Conservation (phyloP, 2,329 filamentous ascomycete species). For the Juglanconis sp. region DNA sequence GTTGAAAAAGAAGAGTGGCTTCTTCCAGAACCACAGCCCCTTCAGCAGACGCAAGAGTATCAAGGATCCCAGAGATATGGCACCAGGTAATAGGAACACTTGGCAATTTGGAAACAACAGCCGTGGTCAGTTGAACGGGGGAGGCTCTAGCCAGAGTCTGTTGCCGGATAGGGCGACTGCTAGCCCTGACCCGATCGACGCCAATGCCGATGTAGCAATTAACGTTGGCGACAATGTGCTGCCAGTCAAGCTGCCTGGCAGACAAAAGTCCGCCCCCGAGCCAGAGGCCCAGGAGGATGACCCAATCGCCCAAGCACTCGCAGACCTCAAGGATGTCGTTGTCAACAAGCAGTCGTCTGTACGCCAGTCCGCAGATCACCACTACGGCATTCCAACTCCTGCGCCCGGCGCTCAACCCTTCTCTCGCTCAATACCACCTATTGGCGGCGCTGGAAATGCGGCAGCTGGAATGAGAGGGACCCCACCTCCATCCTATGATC, state of each 20-base stretch:
- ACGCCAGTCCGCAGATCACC: conserved; percentile 92
- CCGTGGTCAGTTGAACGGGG: conserved; percentile 33
- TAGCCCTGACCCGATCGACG: conserved; percentile 85
- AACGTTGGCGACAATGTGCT: conserved; percentile 97
- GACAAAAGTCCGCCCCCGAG: conserved; percentile 42
- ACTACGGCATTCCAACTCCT: conserved; percentile 89
- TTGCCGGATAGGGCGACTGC: conserved; percentile 40
- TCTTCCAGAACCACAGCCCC: conserved; percentile 89
- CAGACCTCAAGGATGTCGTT: conserved; percentile 81
- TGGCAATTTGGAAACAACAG: conserved; percentile 43
- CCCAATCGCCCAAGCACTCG: conserved; percentile 87
- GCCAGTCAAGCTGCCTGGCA: conserved; percentile 78
- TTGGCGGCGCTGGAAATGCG: conserved; percentile 38
- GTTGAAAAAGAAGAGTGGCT: conserved; percentile 72
- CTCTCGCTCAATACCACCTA: conserved; percentile 39
- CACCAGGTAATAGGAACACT: conserved; percentile 51
- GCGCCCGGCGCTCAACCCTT: conserved; percentile 50
- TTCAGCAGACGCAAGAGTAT: conserved; percentile 85
- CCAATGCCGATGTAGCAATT: conserved; percentile 85
- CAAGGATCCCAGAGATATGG: conserved; percentile 71
- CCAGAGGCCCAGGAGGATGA: conserved; percentile 63
- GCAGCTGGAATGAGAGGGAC: conserved; percentile 65
- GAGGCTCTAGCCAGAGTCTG: conserved; percentile 36
- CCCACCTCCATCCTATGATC: conserved; percentile 84
- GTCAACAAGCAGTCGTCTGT: conserved; percentile 73